Percentiles rank a stretch among this genome's conserved stretches.
These are phyloP conservation scores for Ophiostoma fasciatum DNA, from an alignment of 2,329 filamentous ascomycete genomes.

Conservation along the genomic window DNA sequence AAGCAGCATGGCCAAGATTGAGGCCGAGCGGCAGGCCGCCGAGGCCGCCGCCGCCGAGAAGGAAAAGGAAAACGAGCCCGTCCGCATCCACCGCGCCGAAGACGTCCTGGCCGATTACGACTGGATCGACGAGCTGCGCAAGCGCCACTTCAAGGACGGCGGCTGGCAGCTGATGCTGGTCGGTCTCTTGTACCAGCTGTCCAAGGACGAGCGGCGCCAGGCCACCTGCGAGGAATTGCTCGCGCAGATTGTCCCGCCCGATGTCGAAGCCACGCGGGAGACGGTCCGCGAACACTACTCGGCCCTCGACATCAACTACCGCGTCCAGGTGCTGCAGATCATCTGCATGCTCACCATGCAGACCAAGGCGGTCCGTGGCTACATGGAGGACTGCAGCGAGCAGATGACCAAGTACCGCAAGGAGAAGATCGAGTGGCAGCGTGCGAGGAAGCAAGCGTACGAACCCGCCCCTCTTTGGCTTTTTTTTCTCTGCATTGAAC, in stretches of 20 bases:
- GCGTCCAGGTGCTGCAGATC: slow-evolving; percentile 67
- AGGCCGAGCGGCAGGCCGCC: slow-evolving; percentile 52
- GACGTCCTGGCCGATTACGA: slow-evolving; percentile 61
- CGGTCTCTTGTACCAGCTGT: slow-evolving; percentile 72
- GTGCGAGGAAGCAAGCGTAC: slow-evolving; percentile 54
- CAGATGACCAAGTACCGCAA: slow-evolving; percentile 93
- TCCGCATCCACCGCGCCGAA: slow-evolving; percentile 50
- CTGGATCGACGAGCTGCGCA: slow-evolving; percentile 74
- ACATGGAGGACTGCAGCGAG: slow-evolving; percentile 83
- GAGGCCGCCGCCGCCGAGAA: slow-evolving; percentile 41
- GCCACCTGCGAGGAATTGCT: slow-evolving; percentile 67
- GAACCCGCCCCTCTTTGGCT: slow-evolving; percentile 17
- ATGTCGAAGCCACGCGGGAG: slow-evolving; percentile 59
- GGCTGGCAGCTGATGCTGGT: slow-evolving; percentile 88
- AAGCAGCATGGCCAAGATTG: slow-evolving; percentile 71
- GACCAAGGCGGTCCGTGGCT: slow-evolving; percentile 72
- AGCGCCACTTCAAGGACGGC: slow-evolving; percentile 72
- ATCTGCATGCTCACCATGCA: slow-evolving; percentile 74
- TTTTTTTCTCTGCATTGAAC: background rate
- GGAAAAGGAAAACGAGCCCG: slow-evolving; percentile 30
- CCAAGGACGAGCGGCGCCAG: slow-evolving; percentile 55
- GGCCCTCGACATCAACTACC: slow-evolving; percentile 66
- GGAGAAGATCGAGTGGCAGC: slow-evolving; percentile 85
- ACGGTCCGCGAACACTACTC: slow-evolving; percentile 61
- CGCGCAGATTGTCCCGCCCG: slow-evolving; percentile 62